Conservation (phyloP, 176 grass and related monocot species). For the Bolboschoenus planiculmis region DNA sequence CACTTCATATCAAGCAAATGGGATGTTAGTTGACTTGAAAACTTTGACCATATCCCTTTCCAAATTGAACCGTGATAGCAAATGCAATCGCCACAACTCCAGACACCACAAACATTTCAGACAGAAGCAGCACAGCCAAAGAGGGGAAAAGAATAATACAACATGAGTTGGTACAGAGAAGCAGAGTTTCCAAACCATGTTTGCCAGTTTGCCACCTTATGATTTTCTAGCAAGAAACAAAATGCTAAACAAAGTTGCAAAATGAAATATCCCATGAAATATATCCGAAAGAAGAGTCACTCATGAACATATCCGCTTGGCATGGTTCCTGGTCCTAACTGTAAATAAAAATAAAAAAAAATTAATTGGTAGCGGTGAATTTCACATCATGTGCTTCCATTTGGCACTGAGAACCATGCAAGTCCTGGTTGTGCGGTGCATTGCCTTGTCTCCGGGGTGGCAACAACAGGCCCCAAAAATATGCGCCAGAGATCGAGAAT, state of each 20-base stretch:
- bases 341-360: neutral
- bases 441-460: conserved; percentile 32
- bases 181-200: neutral
- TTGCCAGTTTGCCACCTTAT: neutral
- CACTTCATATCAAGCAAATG: too few species aligned
- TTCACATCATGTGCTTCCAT: conserved; percentile 30
- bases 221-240: neutral
- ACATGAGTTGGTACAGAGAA: neutral
- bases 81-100: neutral
- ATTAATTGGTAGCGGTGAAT: neutral
- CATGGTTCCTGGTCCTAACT: neutral
- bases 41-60: neutral
- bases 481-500: conserved; percentile 85
- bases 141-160: neutral
- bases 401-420: conserved; percentile 64
- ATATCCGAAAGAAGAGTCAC: neutral
- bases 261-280: neutral
- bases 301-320: neutral
- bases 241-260: neutral
- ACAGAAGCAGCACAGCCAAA: neutral
- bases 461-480: conserved; percentile 72
- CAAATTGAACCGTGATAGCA: neutral
- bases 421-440: conserved; percentile 55
- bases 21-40: neutral
- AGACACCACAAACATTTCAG: neutral